Conservation (phyloP, 805 yeast genomes). For the Huiozyma naganishii region DNA sequence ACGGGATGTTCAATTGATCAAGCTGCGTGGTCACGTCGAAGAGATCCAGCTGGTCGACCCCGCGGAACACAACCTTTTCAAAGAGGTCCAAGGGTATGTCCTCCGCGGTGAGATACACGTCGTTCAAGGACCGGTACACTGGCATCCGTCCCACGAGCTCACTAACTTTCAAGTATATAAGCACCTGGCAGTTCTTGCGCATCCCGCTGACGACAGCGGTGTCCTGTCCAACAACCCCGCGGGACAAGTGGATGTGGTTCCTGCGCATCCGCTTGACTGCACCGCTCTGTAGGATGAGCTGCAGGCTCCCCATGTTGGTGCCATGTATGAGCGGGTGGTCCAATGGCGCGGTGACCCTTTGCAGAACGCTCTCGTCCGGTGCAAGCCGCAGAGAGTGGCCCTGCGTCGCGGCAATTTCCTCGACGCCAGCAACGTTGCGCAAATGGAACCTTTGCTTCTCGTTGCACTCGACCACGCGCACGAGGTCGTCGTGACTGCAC, state of each 20-base stretch:
- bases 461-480: conserved; percentile 50
- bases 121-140: conserved; percentile 58
- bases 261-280: conserved; percentile 63
- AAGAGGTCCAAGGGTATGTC: conserved; percentile 26
- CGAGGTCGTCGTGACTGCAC: conserved; percentile 47
- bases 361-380: conserved; percentile 34
- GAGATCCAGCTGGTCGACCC: too few relatives aligned
- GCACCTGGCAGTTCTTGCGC: conserved; percentile 41
- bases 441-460: conserved; percentile 63
- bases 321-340: conserved; percentile 60
- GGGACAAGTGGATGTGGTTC: conserved; percentile 80
- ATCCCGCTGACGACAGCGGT: conserved; percentile 60
- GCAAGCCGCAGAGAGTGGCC: conserved; percentile 65
- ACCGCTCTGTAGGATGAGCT: conserved; percentile 37
- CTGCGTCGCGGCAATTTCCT: conserved; percentile 73
- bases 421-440: conserved; percentile 18
- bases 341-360: conserved; percentile 21
- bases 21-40: too few relatives aligned
- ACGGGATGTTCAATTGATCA: too few relatives aligned
- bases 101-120: conserved; percentile 64
- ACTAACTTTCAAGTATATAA: conserved; percentile 51
- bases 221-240: conserved; percentile 36
- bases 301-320: conserved; percentile 43
- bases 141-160: conserved; percentile 11
- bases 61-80: conserved; percentile 14